A percentile compares a stretch with the other conserved stretches of the same genome.
These are phyloP conservation scores for Withania somnifera DNA, from an alignment of 305 asterid species.

Conservation along the genomic window DNA sequence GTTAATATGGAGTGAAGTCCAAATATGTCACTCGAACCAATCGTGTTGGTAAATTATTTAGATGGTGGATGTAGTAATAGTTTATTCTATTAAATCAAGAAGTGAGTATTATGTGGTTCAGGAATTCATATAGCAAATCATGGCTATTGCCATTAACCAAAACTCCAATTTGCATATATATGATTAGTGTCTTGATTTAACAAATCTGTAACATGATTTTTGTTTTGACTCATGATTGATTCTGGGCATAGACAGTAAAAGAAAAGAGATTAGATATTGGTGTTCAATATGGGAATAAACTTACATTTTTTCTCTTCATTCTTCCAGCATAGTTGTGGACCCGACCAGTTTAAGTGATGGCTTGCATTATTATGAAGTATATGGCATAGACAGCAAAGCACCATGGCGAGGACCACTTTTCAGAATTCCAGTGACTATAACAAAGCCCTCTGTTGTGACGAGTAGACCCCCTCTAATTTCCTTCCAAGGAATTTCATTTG, in stretches of 20 bases:
- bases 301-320: constrained; percentile 11
- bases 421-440: constrained; percentile 83
- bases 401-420: constrained; percentile 99
- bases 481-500: constrained; percentile 61
- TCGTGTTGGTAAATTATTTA: neutral
- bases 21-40: neutral
- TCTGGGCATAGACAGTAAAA: neutral
- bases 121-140: neutral
- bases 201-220: neutral
- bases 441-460: constrained; percentile 69
- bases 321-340: constrained; percentile 81
- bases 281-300: neutral
- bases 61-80: neutral
- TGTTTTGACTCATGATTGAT: neutral
- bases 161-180: neutral
- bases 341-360: constrained; percentile 73
- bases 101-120: neutral
- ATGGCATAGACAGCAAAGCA: constrained; percentile 72
- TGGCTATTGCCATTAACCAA: neutral
- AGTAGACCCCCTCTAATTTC: constrained; percentile 57
- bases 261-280: neutral
- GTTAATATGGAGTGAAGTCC: neutral
- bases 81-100: neutral
- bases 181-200: neutral
- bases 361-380: constrained; percentile 90